Conservation (phyloP, 1,284 basidiomycete species). For the Malassezia caprae region DNA sequence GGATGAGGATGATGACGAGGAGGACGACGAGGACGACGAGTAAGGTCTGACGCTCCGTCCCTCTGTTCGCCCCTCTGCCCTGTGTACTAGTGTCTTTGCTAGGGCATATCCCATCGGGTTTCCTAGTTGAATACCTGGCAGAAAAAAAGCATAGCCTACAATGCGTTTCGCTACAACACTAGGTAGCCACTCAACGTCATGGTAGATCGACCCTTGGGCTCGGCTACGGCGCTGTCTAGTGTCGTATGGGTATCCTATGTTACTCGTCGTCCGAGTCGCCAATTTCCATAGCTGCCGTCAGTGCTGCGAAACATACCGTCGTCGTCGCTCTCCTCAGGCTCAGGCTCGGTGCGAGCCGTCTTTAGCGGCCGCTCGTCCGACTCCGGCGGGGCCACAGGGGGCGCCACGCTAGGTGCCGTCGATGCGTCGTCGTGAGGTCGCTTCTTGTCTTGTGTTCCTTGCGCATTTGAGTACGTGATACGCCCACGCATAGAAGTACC, state of each 20-base stretch:
- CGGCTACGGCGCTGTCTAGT: background rate
- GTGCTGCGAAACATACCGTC: conserved; percentile 6
- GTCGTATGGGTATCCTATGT: background rate
- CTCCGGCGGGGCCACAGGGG: conserved; percentile 16
- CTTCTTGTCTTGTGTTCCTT: conserved; percentile 57
- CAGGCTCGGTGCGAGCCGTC: conserved; percentile 17
- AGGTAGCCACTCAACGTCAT: background rate
- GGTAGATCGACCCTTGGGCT: background rate
- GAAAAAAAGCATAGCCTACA: conserved; percentile 17
- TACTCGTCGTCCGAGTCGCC: conserved; percentile 53
- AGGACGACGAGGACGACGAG: conserved; percentile 30
- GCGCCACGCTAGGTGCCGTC: conserved; percentile 11
- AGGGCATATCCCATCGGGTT: conserved; percentile 3
- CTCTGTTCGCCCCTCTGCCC: background rate
- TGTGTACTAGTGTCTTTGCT: conserved; percentile 17
- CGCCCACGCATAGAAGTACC: conserved; percentile 17
- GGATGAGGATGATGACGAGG: conserved; percentile 63
- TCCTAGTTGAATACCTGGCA: conserved; percentile 16
- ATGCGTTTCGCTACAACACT: conserved; percentile 5
- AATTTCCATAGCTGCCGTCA: conserved; percentile 62
- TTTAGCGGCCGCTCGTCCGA: conserved; percentile 12
- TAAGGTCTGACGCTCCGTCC: conserved; percentile 13
- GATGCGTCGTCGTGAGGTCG: conserved; percentile 54
- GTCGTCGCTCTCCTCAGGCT: conserved; percentile 52
- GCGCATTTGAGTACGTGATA: conserved; percentile 50